Evolutionary conservation across 164 flowering plant genomes (phyloP), one percentile per base, ranked within the genome.

Genomic region (Kalanchoe fedtschenkoi): DNA sequence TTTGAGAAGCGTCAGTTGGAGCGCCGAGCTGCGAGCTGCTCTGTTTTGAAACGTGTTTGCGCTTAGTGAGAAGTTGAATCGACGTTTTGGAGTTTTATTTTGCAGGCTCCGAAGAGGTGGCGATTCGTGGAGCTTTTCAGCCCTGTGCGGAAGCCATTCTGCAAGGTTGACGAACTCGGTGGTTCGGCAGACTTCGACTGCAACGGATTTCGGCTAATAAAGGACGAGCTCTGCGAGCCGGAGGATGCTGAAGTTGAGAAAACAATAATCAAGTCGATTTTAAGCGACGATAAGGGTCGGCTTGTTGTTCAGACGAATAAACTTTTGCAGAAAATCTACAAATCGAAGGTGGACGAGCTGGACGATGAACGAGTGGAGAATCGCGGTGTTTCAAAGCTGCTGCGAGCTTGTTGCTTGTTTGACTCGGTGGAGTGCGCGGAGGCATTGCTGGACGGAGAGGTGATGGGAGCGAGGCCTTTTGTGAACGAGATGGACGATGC

Each of bases 371-470:
- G 13, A 22, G 54, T 17, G 5, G 56, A 51, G 56, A 24, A 32
- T 11, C 15, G 16, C 10, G 56, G 56, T 9, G 62, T 47, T 24
- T 66, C 68, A 24, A 69, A 66, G 66, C 74, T 78, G 2, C 74
- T 82, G 34, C 76, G 65, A 30, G 32, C 65, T 5, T 72, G 83
- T 51, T 83, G 85, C 69, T 24, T 54, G 26, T 66, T 75, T 37
- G 85, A 83, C 62, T 69, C 88, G 7, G 72, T 61, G 16, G 63
- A 72, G 22, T 81, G 84, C 57, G 80, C 83, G 21, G 14, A 76
- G 1, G 73, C 81, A 1, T 68, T 83, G 32, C 7, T 83, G 60
- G 69, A 41, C 57, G 85, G 83, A 56, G 79, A 78, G 63, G 22
- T 71, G 32, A 10, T 51, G n/a, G 77, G 78, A 16, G 19, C 21